Percentiles rank a stretch among this genome's conserved stretches.
Evolutionary conservation across 2,329 filamentous ascomycete genomes (phyloP).

Genomic region (Lasiodiplodia sp.): DNA sequence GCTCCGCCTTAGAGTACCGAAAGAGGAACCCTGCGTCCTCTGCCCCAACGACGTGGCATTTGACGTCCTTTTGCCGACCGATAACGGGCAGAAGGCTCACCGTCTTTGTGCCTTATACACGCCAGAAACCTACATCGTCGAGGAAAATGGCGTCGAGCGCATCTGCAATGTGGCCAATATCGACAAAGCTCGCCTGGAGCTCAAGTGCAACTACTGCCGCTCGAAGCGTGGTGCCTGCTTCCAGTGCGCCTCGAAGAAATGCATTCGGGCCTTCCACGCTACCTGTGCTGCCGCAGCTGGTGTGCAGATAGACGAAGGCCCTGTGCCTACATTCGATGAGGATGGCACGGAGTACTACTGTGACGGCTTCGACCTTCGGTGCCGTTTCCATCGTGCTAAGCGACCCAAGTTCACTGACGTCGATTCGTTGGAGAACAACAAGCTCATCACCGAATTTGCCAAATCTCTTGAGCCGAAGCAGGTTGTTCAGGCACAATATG

Average conservation of each 20-base stretch:
- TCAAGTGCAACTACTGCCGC: conserved; percentile 94
- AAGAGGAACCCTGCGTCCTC: conserved; percentile 84
- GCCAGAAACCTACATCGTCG: conserved; percentile 90
- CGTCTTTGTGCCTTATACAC: conserved; percentile 89
- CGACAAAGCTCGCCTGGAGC: conserved; percentile 83
- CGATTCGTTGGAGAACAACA: conserved; percentile 73
- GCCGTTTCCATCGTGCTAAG: conserved; percentile 90
- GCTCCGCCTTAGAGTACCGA: conserved; percentile 74
- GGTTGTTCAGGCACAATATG: conserved; percentile 85
- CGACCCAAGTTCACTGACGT: conserved; percentile 77
- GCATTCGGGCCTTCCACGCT: conserved; percentile 89
- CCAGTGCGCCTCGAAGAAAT: conserved; percentile 95
- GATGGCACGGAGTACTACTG: conserved; percentile 93
- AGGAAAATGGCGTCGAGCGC: conserved; percentile 72
- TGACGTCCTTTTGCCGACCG: conserved; percentile 83
- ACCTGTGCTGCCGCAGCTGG: conserved; percentile 93
- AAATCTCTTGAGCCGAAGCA: conserved; percentile 73
- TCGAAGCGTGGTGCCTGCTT: conserved; percentile 96
- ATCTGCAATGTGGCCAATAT: conserved; percentile 83
- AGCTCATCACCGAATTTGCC: conserved; percentile 72
- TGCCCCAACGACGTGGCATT: conserved; percentile 90
- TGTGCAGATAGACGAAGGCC: conserved; percentile 86
- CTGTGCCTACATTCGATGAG: conserved; percentile 85
- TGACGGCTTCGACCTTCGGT: conserved; percentile 90
- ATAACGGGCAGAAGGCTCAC: conserved; percentile 87